These are phyloP conservation scores for Saururus chinensis DNA, from an alignment of 164 flowering plant species.

Conservation along the genomic window DNA sequence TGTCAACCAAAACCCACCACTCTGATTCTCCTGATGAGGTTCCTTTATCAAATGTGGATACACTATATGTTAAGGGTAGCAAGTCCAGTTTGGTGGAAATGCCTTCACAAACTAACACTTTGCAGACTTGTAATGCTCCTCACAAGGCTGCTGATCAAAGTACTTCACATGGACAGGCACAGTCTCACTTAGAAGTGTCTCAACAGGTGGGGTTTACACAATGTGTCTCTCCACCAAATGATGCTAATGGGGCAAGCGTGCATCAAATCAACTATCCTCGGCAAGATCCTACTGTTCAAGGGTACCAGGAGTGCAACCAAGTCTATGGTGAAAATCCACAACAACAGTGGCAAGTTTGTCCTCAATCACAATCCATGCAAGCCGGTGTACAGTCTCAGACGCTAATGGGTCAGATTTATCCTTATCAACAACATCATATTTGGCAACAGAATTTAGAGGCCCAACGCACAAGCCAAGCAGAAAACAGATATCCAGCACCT, in stretches of 20 bases:
- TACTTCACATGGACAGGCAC: neutral
- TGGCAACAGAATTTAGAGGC: slow-evolving; percentile 15
- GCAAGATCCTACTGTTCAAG: slow-evolving; percentile 15
- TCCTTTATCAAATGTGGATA: slow-evolving; percentile 14
- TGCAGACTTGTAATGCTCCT: slow-evolving; percentile 6
- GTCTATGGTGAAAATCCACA: slow-evolving; percentile 17
- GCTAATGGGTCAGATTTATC: slow-evolving; percentile 15
- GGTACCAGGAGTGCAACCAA: slow-evolving; percentile 17
- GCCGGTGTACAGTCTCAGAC: slow-evolving; percentile 19
- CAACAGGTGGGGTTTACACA: slow-evolving; percentile 9
- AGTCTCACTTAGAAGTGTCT: slow-evolving; percentile 3
- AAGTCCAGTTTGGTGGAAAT: slow-evolving; percentile 7
- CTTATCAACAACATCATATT: slow-evolving; percentile 12
- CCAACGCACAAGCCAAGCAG: slow-evolving; percentile 20
- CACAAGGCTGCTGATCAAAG: slow-evolving; percentile 14
- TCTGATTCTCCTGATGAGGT: slow-evolving; percentile 12
- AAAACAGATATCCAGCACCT: slow-evolving; percentile 15
- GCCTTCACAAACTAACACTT: slow-evolving; percentile 9
- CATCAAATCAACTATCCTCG: slow-evolving; percentile 14
- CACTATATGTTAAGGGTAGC: slow-evolving; percentile 2
- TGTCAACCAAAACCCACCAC: slow-evolving; percentile 11
- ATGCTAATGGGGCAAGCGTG: slow-evolving; percentile 12
- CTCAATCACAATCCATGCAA: slow-evolving; percentile 13
- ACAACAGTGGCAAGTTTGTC: slow-evolving; percentile 19
- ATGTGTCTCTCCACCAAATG: slow-evolving; percentile 1